Evolutionary conservation across 2,329 filamentous ascomycete species (phyloP).

Genomic region (Cytospora piceicola): DNA sequence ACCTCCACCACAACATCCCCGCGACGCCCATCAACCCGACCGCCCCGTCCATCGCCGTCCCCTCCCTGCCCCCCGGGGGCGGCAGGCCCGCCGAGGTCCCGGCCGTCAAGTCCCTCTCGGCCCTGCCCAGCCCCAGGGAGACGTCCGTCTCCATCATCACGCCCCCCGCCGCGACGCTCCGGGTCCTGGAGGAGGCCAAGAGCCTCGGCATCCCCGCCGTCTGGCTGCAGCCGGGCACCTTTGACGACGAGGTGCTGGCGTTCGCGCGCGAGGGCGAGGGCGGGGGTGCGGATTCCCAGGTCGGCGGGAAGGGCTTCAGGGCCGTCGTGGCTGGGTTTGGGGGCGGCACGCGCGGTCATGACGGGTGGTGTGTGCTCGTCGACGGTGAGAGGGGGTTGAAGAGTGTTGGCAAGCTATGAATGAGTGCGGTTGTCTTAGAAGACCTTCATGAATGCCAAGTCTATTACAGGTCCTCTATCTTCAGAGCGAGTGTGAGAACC

Average conservation of each 20-base stretch:
- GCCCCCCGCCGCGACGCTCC: slow-evolving; percentile 74
- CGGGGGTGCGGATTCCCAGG: slow-evolving; percentile 33
- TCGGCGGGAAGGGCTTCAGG: slow-evolving; percentile 53
- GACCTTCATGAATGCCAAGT: too few species aligned
- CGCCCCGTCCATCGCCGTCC: slow-evolving; percentile 65
- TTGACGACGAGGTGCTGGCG: slow-evolving; percentile 73
- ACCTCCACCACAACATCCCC: slow-evolving; percentile 73
- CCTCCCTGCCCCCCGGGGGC: slow-evolving; percentile 32
- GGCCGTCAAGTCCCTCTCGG: slow-evolving; percentile 67
- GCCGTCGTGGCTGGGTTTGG: slow-evolving; percentile 70
- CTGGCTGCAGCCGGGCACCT: slow-evolving; percentile 91
- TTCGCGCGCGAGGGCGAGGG: slow-evolving; percentile 63
- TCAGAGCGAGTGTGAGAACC: neutral
- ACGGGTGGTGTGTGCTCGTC: slow-evolving; percentile 88
- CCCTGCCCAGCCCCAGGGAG: slow-evolving; percentile 66
- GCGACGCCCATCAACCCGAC: slow-evolving; percentile 85
- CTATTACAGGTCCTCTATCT: neutral
- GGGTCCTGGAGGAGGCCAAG: slow-evolving; percentile 77
- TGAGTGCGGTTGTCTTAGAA: neutral
- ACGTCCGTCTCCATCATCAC: slow-evolving; percentile 88
- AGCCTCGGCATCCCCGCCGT: slow-evolving; percentile 72
- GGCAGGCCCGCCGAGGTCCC: slow-evolving; percentile 55
- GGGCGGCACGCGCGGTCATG: slow-evolving; percentile 57
- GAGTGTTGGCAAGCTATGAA: slow-evolving; percentile 55
- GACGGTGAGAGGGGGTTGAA: slow-evolving; percentile 72